Base-by-base conservation (phyloP, 768 basidiomycete genomes). In the Suillus luteus region DNA sequence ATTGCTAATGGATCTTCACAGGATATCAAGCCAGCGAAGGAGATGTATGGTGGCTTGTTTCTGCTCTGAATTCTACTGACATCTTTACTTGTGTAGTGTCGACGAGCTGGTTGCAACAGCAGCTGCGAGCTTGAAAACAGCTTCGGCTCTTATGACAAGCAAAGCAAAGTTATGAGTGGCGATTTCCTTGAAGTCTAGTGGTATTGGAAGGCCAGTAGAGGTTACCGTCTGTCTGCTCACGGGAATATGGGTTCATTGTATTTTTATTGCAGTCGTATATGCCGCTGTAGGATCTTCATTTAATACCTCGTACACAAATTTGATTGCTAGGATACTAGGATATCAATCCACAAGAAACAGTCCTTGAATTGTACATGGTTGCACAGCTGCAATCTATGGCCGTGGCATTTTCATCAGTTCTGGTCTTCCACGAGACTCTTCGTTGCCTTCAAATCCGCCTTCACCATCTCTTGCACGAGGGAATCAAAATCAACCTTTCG, bases 391-490 rank as follows among this genome's bases (percentile, higher is more conserved):
- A 17, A 17, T 17, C 11, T 22, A 38, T 10, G 9, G 22, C 17
- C 10, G 14, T 24, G 17, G 12, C 38, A 40, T 57, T 57, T 24
- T 57, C 37, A 40, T 65, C 55, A 95, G 77, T 95, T 95, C 73
- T 93, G 92, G 73, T 95, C 89, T 75, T 94, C 93, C 31, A 94
- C 79, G 67, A 92, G 84, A 71, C 85, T 89, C 66, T 80, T 82
- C 59, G 88, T 84, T 55, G 91, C 88, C 73, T 86, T 82, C 70
- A 95, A 76, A 73, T 96, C 94, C 11, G 89, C 85, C 38, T 83
- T 81, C 31, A 97, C 93, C 96, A 98, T 97, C 83, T 98, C 94
- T 69, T 84, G 83, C 48, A 98, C 92, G 65, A 99, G 86, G 41
- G 84, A 77, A 66, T 94, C 87, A 73, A 97, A 99, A 68, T 85